Percentiles rank a stretch among this genome's conserved stretches.
phyloP scores from a whole-genome alignment of 2,329 filamentous ascomycete genomes.

The Microcyclosporella mali region DNA sequence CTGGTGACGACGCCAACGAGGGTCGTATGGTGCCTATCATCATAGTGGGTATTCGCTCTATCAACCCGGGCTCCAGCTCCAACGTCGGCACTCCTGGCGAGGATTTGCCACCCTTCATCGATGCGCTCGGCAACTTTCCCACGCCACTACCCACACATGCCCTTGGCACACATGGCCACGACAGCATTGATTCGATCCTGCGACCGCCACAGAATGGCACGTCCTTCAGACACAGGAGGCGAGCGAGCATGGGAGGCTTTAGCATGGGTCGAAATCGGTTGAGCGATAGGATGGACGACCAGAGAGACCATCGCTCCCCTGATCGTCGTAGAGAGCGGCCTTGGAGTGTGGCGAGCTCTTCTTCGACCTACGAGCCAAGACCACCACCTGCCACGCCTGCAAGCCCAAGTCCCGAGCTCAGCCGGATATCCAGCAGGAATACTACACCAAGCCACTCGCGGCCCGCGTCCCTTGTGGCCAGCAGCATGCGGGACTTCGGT shows the following conservation, averaged over 20 bases:
- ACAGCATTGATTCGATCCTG: constrained; percentile 45
- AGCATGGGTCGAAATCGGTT: constrained; percentile 28
- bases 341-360: constrained; percentile 31
- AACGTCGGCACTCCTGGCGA: constrained; percentile 36
- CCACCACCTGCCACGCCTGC: constrained; percentile 60
- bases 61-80: constrained; percentile 47
- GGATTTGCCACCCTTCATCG: constrained; percentile 46
- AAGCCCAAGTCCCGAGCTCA: constrained; percentile 48
- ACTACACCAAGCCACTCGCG: constrained; percentile 30
- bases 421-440: constrained; percentile 39
- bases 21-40: constrained; percentile 62
- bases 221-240: constrained; percentile 48
- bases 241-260: constrained; percentile 50
- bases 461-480: constrained; percentile 29
- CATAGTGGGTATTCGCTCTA: constrained; percentile 62
- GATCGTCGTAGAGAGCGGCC: constrained; percentile 36
- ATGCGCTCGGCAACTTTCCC: constrained; percentile 46
- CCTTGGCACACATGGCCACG: constrained; percentile 34
- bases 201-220: constrained; percentile 51
- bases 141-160: constrained; percentile 31
- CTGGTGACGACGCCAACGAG: constrained; percentile 38
- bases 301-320: constrained; percentile 47
- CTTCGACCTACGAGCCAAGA: constrained; percentile 41
- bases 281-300: constrained; percentile 40
- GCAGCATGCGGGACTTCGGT: constrained; percentile 27